phyloP scores from a whole-genome alignment of 306 rosid species.

The Dalbergia cochinchinensis region DNA sequence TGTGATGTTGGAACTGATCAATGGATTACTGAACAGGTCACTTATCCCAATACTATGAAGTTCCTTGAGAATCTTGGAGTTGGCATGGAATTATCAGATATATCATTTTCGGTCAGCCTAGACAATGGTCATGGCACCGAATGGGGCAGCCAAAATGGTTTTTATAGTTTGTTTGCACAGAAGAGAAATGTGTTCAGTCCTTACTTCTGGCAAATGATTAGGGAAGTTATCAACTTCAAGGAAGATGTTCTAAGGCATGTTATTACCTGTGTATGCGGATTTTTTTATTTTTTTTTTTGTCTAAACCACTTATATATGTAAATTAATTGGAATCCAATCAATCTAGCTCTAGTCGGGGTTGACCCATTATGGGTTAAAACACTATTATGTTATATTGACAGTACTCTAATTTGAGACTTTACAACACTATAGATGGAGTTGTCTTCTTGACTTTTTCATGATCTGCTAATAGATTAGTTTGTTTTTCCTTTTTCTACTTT shows the following conservation, averaged over 20 bases:
- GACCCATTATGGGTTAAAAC: too few species aligned
- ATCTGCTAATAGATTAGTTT: too few species aligned
- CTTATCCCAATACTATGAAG: conserved; percentile 93
- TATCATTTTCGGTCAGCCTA: conserved; percentile 84
- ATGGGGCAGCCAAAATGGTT: conserved; percentile 92
- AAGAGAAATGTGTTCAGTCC: conserved; percentile 75
- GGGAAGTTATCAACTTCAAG: conserved; percentile 79
- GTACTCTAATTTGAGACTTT: too few species aligned
- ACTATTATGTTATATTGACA: too few species aligned
- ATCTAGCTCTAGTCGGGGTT: too few species aligned
- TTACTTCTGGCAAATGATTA: conserved; percentile 80
- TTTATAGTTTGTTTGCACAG: conserved; percentile 82
- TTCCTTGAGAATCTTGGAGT: conserved; percentile 83
- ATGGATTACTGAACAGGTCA: conserved; percentile 69
- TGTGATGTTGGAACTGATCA: conserved; percentile 17
- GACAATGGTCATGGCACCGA: conserved; percentile 80
- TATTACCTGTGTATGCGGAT: neutral
- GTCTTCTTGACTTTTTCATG: too few species aligned
- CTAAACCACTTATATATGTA: too few species aligned
- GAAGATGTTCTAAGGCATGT: conserved; percentile 73
- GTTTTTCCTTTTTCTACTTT: neutral
- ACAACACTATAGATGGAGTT: too few species aligned
- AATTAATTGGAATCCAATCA: too few species aligned
- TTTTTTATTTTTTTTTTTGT: too few species aligned
- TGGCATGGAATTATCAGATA: conserved; percentile 84